phyloP scores from a whole-genome alignment of 2,329 filamentous ascomycete genomes.

The Fusarium euwallaceae region DNA sequence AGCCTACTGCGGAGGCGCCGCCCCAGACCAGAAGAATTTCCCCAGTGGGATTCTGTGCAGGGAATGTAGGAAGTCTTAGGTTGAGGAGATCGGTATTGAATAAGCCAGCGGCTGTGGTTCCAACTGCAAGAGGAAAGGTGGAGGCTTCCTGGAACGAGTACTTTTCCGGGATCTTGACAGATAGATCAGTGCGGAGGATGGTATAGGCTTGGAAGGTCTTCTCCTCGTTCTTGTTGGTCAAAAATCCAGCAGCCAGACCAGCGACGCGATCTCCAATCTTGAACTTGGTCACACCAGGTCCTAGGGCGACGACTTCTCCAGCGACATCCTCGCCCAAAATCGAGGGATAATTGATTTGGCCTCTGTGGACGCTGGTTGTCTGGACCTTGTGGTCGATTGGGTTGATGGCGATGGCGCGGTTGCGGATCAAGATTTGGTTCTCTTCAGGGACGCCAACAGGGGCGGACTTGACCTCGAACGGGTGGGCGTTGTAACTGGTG shows the following conservation, averaged over 20 bases:
- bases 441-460: slow-evolving; percentile 12
- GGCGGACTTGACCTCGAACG: slow-evolving; percentile 30
- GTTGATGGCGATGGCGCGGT: slow-evolving; percentile 50
- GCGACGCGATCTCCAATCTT: slow-evolving; percentile 40
- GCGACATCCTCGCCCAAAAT: slow-evolving; percentile 51
- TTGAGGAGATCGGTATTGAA: slow-evolving; percentile 32
- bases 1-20: slow-evolving; percentile 62
- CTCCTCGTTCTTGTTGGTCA: slow-evolving; percentile 44
- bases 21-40: slow-evolving; percentile 56
- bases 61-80: slow-evolving; percentile 19
- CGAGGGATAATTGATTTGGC: slow-evolving; percentile 16
- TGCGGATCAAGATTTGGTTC: slow-evolving; percentile 45
- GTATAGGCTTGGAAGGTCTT: slow-evolving; percentile 38
- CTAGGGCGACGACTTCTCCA: slow-evolving; percentile 50
- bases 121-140: slow-evolving; percentile 38
- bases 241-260: slow-evolving; percentile 47
- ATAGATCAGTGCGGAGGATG: slow-evolving; percentile 16
- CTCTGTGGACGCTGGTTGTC: slow-evolving; percentile 14
- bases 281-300: slow-evolving; percentile 38
- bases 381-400: slow-evolving; percentile 47
- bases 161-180: slow-evolving; percentile 35
- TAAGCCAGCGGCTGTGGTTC: slow-evolving; percentile 39
- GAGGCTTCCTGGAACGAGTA: slow-evolving; percentile 38
- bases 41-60: not conserved
- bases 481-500: slow-evolving; percentile 24